These are phyloP conservation scores for Tolypocladium album DNA, from an alignment of 2,329 filamentous ascomycete species.

Conservation along the genomic window DNA sequence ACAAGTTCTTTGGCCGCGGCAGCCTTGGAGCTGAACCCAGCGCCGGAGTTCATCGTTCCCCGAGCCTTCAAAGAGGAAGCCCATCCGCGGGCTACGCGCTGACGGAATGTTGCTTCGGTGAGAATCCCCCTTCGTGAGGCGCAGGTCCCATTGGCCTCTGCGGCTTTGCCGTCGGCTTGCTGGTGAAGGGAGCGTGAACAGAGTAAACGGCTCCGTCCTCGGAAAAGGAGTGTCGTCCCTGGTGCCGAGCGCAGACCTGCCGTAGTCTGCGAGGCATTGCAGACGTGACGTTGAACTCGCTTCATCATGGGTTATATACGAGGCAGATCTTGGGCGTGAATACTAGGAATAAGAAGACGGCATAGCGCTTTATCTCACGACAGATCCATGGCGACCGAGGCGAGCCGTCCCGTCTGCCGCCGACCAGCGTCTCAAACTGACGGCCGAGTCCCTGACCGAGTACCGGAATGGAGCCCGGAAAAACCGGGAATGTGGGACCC, in stretches of 20 bases:
- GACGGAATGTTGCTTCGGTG: not conserved
- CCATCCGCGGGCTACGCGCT: not conserved
- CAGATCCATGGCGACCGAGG: not conserved
- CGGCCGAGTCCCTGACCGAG: not conserved
- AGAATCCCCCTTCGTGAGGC: not conserved
- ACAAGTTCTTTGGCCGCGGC: slow-evolving; percentile 15
- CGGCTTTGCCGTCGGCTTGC: not conserved
- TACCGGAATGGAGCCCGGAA: not conserved
- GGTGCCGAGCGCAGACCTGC: not conserved
- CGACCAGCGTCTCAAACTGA: not conserved
- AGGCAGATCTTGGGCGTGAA: not conserved
- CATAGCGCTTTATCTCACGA: not conserved
- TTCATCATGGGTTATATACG: not conserved
- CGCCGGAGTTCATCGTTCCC: too few species aligned
- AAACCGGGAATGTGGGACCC: not conserved
- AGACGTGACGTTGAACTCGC: not conserved
- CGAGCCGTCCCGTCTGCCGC: not conserved
- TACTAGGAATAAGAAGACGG: not conserved
- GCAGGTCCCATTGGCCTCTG: not conserved
- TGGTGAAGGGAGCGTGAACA: not conserved
- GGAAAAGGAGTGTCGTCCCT: not conserved
- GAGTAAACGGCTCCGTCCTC: not conserved
- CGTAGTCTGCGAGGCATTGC: not conserved
- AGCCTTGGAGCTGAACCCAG: not conserved
- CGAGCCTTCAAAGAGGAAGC: not conserved